Evolutionary conservation across 345 rosid genomes (phyloP).

Genomic region (Mercurialis annua): DNA sequence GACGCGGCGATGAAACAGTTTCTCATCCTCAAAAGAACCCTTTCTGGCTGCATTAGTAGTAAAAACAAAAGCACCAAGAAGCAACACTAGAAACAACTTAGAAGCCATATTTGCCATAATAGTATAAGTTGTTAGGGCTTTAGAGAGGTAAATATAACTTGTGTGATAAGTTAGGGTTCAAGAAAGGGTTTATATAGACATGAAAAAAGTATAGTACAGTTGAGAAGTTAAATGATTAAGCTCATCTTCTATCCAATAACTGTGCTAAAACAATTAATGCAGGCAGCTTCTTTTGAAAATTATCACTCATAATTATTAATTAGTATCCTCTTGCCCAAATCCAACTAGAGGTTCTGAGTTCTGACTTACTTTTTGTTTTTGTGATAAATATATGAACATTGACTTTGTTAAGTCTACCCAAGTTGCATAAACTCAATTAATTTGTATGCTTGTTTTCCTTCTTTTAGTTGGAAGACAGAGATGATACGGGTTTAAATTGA

Average conservation of each 20-base stretch:
- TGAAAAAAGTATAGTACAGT: neutral
- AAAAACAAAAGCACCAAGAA: slow-evolving; percentile 17
- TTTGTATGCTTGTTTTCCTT: too few species aligned
- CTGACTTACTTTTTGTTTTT: too few species aligned
- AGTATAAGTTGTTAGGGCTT: neutral
- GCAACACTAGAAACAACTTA: slow-evolving; percentile 7
- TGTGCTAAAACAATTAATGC: neutral
- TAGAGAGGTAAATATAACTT: neutral
- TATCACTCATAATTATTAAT: neutral
- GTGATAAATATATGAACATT: too few species aligned
- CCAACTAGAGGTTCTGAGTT: too few species aligned
- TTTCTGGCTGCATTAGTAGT: neutral
- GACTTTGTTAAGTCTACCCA: too few species aligned
- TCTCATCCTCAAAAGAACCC: slow-evolving; percentile 11
- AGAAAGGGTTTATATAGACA: neutral
- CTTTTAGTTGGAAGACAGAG: too few species aligned
- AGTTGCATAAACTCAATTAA: too few species aligned
- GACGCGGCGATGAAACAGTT: slow-evolving; percentile 1
- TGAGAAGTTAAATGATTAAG: neutral
- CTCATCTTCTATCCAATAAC: neutral
- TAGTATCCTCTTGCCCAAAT: neutral
- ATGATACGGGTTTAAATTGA: too few species aligned
- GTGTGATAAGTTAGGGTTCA: neutral
- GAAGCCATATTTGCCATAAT: slow-evolving; percentile 2
- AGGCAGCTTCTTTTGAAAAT: neutral